A percentile compares a stretch with the other conserved stretches of the same genome.
These are phyloP conservation scores for Otatea glauca DNA, from an alignment of 176 grass and related monocot genomes.

Conservation along the genomic window DNA sequence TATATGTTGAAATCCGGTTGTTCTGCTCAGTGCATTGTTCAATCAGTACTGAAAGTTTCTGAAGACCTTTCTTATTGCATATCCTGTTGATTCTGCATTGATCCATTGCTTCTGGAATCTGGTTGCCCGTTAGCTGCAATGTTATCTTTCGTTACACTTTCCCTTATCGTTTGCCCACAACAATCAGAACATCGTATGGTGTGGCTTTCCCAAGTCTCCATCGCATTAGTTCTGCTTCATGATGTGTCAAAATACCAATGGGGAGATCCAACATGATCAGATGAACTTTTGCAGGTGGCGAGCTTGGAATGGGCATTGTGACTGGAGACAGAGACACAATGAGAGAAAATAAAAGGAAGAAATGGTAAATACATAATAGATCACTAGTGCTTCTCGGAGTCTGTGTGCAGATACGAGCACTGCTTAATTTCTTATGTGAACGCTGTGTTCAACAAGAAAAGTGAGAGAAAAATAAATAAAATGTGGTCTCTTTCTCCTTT, in stretches of 20 bases:
- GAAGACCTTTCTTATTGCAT: no score
- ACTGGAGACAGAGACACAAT: not conserved
- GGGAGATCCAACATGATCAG: not conserved
- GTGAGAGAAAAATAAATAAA: not conserved
- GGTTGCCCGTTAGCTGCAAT: not conserved
- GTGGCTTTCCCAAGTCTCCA: not conserved
- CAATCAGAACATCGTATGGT: not conserved
- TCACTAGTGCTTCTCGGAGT: not conserved
- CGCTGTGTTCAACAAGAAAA: not conserved
- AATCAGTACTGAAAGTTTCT: no score
- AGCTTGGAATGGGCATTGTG: not conserved
- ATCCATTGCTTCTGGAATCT: not conserved
- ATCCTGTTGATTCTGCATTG: constrained; percentile 12
- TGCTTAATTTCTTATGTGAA: not conserved
- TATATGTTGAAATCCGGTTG: no score
- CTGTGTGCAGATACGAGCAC: not conserved
- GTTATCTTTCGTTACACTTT: no score
- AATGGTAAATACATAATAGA: not conserved
- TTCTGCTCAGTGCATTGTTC: no score
- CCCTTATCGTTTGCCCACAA: not conserved
- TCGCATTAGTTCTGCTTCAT: not conserved
- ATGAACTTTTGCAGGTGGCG: constrained; percentile 5
- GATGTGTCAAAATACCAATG: not conserved
- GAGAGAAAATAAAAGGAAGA: not conserved
- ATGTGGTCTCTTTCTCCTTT: not conserved